Evolutionary conservation across 2,329 filamentous ascomycete species (phyloP).

Genomic region (Aureobasidium sp.): DNA sequence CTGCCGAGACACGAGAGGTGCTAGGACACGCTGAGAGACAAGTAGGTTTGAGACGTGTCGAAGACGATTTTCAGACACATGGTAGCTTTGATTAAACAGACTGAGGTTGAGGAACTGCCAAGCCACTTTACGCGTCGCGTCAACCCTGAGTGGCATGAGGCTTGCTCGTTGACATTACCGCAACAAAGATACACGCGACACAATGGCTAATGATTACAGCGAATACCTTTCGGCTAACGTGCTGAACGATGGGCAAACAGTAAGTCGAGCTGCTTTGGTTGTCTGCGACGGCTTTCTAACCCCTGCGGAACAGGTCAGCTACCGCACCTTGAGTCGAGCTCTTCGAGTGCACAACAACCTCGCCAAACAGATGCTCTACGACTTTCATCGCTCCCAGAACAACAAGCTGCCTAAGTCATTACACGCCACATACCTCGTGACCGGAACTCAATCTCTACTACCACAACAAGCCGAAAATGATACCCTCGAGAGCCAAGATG

Average conservation of each 20-base stretch:
- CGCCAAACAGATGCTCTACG: conserved; percentile 85
- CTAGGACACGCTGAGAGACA: neutral
- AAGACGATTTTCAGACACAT: neutral
- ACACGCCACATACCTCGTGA: conserved; percentile 88
- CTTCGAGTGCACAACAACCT: conserved; percentile 76
- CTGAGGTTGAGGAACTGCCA: neutral
- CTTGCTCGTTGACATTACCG: neutral
- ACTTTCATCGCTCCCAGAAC: conserved; percentile 75
- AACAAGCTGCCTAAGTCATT: conserved; percentile 62
- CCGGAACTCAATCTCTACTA: conserved; percentile 49
- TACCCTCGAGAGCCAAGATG: conserved; percentile 39
- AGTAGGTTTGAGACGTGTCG: neutral
- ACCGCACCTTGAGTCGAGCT: conserved; percentile 73
- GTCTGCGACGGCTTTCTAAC: neutral
- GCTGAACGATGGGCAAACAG: conserved; percentile 65
- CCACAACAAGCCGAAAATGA: conserved; percentile 23
- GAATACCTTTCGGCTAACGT: conserved; percentile 68
- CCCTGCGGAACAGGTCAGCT: conserved; percentile 58
- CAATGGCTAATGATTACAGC: conserved; percentile 44
- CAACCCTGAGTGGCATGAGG: neutral
- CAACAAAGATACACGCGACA: neutral
- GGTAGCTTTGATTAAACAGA: neutral
- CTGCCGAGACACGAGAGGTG: neutral
- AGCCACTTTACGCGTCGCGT: conserved; percentile 4
- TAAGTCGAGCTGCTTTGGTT: conserved; percentile 33